A percentile compares a stretch with the other conserved stretches of the same genome.
Conservation (phyloP, 805 yeast genomes). For the Yarrowia porcina region DNA sequence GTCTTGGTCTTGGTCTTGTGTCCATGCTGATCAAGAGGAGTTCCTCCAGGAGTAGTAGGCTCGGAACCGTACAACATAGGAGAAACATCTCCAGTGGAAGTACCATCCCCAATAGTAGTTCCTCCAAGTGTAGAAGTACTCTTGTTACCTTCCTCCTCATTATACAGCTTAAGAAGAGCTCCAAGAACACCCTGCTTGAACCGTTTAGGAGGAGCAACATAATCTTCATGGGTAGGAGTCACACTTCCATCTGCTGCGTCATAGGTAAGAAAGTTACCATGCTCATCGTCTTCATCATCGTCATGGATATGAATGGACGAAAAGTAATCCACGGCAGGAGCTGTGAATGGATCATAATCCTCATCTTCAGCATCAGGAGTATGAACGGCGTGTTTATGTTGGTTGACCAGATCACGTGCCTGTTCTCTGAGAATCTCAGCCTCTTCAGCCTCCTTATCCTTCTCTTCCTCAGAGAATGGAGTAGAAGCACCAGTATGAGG, state of each 20-base stretch:
- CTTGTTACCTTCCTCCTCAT: constrained; percentile 32
- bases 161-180: constrained; percentile 66
- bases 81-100: constrained; percentile 13
- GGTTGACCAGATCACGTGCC: constrained; percentile 30
- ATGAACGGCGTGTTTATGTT: constrained; percentile 28
- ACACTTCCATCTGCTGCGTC: constrained; percentile 27
- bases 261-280: constrained; percentile 24
- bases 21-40: neutral
- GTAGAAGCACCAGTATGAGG: neutral
- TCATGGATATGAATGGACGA: constrained; percentile 23
- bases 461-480: neutral
- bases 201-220: constrained; percentile 57
- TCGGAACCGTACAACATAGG: neutral
- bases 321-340: constrained; percentile 37
- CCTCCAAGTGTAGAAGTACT: constrained; percentile 28
- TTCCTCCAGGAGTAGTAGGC: constrained; percentile 18
- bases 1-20: neutral
- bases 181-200: constrained; percentile 87
- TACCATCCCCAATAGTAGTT: constrained; percentile 5
- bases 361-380: constrained; percentile 36
- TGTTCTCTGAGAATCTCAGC: constrained; percentile 15
- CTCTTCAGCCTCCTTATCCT: constrained; percentile 1
- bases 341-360: constrained; percentile 19
- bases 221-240: constrained; percentile 40
- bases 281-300: constrained; percentile 26